Base-by-base conservation (phyloP, 1,284 basidiomycete species). In the Peniophora sp. region DNA sequence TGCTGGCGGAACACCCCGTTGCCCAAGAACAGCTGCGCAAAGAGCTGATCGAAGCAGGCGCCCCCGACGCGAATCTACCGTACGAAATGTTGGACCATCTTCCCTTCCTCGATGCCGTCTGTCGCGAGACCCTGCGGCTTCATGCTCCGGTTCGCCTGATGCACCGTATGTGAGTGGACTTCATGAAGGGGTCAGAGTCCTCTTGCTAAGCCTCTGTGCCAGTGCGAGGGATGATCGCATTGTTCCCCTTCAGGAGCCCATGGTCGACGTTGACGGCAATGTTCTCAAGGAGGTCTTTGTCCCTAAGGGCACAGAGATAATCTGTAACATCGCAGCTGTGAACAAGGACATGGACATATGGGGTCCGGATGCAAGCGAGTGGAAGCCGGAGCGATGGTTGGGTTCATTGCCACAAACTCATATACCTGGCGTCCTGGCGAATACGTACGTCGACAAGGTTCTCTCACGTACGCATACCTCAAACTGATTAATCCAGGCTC, bases 321-420 rank as follows among this genome's bases (percentile, higher is more conserved):
- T 52, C 41, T 55, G 63, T 8, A 45, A 45, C n/a, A 46, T 49
- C 49, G 50, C 35, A 23, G 59, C 54, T 2, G 49, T 59, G 39
- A 62, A 64, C 52, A 49, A 24, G n/a, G 44, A 22, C 38, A 20
- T 51, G 38, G 48, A 53, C 23, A 47, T 61, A 1, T 66, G 61
- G 41, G 65, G 63, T 0, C 44, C 45, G 3, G 61, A 65, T 51
- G 64, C 63, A 10, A 47, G 57, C 24, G 52, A 56, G 46, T 66
- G 63, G 54, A 52, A 55, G 9, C 65, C 64, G 1, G 61, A 63
- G 25, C 25, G 65, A 16, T 66, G 59, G 58, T 51, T 61, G 47
- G 16, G 12, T 10, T 48, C 48, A 11, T 41, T 53, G 8, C 52
- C 52, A 12, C 24, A 50, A 23, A 47, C 12, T 17, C 32, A 50